phyloP scores from a whole-genome alignment of 768 basidiomycete species.

The Phaeolepiota aurea region DNA sequence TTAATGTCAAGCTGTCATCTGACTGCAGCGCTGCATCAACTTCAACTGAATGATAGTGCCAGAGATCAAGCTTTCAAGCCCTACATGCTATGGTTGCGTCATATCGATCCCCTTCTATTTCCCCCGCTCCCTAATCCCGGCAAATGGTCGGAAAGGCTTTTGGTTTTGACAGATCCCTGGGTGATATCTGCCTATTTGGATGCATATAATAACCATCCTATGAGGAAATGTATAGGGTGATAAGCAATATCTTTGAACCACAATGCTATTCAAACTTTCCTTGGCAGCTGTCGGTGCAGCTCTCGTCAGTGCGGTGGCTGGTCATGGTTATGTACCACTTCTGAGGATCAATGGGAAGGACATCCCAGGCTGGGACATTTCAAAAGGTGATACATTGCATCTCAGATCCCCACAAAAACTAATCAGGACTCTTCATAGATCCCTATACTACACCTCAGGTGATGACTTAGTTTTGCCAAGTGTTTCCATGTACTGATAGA shows the following conservation, averaged over 20 bases:
- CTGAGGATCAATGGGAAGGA: slow-evolving; percentile 22
- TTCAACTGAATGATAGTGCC: no score
- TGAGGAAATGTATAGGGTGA: no score
- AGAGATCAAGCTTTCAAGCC: no score
- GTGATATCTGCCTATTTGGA: no score
- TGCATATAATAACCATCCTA: no score
- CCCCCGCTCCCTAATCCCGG: background rate
- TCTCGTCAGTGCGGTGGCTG: slow-evolving; percentile 15
- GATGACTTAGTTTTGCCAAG: background rate
- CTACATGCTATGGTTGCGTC: no score
- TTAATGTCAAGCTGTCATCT: no score
- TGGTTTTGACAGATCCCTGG: no score
- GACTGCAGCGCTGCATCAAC: no score
- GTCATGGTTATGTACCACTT: slow-evolving; percentile 26
- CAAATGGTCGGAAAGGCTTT: background rate
- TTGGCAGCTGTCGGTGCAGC: slow-evolving; percentile 8
- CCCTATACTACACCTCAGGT: slow-evolving; percentile 25
- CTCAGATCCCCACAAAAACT: background rate
- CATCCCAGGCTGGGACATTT: slow-evolving; percentile 26
- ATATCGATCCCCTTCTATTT: background rate
- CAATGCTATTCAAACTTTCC: slow-evolving; percentile 8
- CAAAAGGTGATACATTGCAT: slow-evolving; percentile 14
- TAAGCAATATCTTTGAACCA: no score
- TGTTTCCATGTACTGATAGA: no score
- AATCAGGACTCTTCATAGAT: slow-evolving; percentile 10